Base-by-base conservation (phyloP, 768 basidiomycete species). In the Lactarius hengduanensis region DNA sequence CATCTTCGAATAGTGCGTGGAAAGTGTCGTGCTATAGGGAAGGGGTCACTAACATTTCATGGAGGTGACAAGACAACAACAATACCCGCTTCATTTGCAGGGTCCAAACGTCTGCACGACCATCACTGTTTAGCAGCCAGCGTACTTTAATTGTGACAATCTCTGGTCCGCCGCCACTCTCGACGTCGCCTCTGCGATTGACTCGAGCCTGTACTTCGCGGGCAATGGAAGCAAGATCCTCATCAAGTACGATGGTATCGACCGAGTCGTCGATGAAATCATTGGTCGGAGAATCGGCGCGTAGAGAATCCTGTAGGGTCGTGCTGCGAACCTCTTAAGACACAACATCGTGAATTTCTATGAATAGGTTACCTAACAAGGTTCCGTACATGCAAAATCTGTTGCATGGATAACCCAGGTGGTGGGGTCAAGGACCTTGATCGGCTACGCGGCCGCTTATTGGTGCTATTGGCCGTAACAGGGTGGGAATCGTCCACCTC, bases 381-480 rank as follows among this genome's bases (percentile, higher is more conserved):
- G 41, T 82, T 78, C 47, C 81, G 82, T 16, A 89, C 86, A 62
- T 80, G 80, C 70, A 84, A 80, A 1, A 87, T 77, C 63, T 86
- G 82, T 36, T 84, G 78, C 11, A 76, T 72, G 2, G 88, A 77
- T 16, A 92, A 74, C 41, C 78, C 79, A 0, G 91, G 91, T 5
- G 91, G 91, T 2, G 91, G 91, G 0, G 91, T 93, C 45, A 92
- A 82, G 4, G 91, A 93, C 28, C 80, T 77, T 36, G 89, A 91
- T 45, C 86, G 86, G 73, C 84, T 87, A 55, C 86, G 82, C 47
- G 77, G 71, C 45, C 81, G 77, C 63, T 80, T 77, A 65, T 82
- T 61, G 47, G 15, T 45, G 36, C 26, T 26, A 30, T 41, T 43
- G 18, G 11, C 16, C 15, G 41, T 50, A 20, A 3, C 54, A 13